Evolutionary conservation across 1,139 yeast species (phyloP).

Genomic region (Geotrichum histeridarum): DNA sequence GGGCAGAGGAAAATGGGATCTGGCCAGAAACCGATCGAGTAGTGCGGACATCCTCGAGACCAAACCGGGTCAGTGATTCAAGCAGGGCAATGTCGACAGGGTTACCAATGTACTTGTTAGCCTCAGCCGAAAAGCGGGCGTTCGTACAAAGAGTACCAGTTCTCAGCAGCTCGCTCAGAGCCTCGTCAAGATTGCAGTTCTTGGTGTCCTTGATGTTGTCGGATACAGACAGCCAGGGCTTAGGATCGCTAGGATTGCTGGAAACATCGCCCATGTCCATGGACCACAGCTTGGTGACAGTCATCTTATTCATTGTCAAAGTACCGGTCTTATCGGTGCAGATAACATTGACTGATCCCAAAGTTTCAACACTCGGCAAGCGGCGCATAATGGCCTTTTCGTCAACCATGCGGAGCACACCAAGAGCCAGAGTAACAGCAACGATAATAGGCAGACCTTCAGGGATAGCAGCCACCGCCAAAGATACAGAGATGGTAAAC

Average conservation of each 20-base stretch:
- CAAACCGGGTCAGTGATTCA: conserved; percentile 67
- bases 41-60: conserved; percentile 62
- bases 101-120: conserved; percentile 74
- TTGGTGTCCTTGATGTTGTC: conserved; percentile 21
- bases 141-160: conserved; percentile 80
- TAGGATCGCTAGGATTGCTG: conserved; percentile 12
- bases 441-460: conserved; percentile 96
- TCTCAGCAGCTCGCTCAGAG: conserved; percentile 44
- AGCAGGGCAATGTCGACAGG: conserved; percentile 90
- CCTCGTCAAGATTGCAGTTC: conserved; percentile 23
- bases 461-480: conserved; percentile 97
- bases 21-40: conserved; percentile 59
- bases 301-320: conserved; percentile 90
- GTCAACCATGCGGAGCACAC: conserved; percentile 91
- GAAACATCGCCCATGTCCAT: conserved; percentile 56
- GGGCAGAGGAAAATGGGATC: conserved; percentile 74
- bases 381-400: conserved; percentile 89
- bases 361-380: conserved; percentile 89
- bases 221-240: conserved; percentile 25
- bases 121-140: conserved; percentile 56
- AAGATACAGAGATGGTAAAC: conserved; percentile 93
- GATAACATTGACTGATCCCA: conserved; percentile 91
- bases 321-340: conserved; percentile 97
- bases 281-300: conserved; percentile 83
- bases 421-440: conserved; percentile 90